Evolutionary conservation across 805 yeast species (phyloP).

Genomic region (Ogataea pini): DNA sequence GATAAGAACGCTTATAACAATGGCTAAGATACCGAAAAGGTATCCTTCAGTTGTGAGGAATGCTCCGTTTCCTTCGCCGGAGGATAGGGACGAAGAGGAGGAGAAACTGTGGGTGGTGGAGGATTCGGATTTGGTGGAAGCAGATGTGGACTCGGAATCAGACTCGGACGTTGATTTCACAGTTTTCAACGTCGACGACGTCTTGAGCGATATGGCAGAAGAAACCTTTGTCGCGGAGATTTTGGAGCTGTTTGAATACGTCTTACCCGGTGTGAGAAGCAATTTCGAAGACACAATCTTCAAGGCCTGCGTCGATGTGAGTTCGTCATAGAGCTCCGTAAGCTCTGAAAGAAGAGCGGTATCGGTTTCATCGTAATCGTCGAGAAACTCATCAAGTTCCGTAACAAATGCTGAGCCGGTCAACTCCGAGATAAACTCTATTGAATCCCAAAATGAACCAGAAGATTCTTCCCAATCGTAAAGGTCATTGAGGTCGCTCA

Average conservation of each 20-base stretch:
- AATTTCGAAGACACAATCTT: neutral
- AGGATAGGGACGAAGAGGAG: neutral
- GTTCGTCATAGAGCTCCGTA: too few relatives aligned
- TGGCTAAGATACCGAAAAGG: conserved; percentile 1
- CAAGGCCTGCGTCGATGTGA: neutral
- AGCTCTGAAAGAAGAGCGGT: too few relatives aligned
- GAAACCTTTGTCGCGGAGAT: too few relatives aligned
- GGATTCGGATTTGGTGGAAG: neutral
- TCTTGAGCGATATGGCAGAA: too few relatives aligned
- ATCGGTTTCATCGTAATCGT: too few relatives aligned
- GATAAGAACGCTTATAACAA: conserved; percentile 1
- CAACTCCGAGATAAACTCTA: too few relatives aligned
- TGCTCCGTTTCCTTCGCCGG: neutral
- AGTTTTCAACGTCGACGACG: neutral
- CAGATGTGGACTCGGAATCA: too few relatives aligned
- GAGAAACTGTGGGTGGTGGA: neutral
- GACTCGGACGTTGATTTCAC: neutral
- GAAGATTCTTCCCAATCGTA: too few relatives aligned
- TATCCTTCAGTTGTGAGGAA: conserved; percentile 2
- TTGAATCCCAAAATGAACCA: too few relatives aligned
- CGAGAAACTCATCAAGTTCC: too few relatives aligned
- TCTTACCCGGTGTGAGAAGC: neutral
- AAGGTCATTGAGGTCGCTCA: too few relatives aligned
- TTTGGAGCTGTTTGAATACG: neutral
- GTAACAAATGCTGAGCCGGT: too few relatives aligned